Conservation (phyloP, 1,284 basidiomycete genomes). For the Trichosporon coremiiforme region DNA sequence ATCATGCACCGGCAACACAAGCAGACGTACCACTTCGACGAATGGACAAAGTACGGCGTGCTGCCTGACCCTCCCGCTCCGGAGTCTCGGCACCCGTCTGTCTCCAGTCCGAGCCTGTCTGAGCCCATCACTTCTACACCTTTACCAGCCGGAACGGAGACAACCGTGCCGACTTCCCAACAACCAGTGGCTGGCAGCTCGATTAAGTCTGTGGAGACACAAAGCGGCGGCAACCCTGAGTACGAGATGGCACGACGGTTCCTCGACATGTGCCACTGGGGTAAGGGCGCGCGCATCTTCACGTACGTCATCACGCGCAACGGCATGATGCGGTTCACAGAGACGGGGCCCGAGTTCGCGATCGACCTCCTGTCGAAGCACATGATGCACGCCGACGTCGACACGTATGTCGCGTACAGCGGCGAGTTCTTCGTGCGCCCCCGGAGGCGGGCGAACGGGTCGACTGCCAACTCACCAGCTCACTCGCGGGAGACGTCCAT, state of each 20-base stretch:
- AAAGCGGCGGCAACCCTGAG: slow-evolving; percentile 17
- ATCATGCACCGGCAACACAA: slow-evolving; percentile 60
- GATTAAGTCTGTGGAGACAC: neutral
- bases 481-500: neutral
- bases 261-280: slow-evolving; percentile 58
- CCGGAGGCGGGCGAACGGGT: slow-evolving; percentile 2
- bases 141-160: neutral
- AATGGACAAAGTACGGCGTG: slow-evolving; percentile 55
- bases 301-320: slow-evolving; percentile 61
- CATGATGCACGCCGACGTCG: slow-evolving; percentile 62
- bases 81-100: slow-evolving; percentile 25
- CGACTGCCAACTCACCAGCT: too few relatives aligned
- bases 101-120: neutral
- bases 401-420: slow-evolving; percentile 52
- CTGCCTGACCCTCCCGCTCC: slow-evolving; percentile 27
- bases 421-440: slow-evolving; percentile 48
- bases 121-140: neutral
- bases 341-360: slow-evolving; percentile 61
- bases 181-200: neutral
- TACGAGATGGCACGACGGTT: slow-evolving; percentile 55
- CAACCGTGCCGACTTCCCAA: neutral
- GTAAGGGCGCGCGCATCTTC: slow-evolving; percentile 58
- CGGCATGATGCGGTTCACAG: slow-evolving; percentile 60
- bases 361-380: slow-evolving; percentile 61
- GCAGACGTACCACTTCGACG: slow-evolving; percentile 59